phyloP scores from a whole-genome alignment of 306 rosid genomes.

The Urtica urens region DNA sequence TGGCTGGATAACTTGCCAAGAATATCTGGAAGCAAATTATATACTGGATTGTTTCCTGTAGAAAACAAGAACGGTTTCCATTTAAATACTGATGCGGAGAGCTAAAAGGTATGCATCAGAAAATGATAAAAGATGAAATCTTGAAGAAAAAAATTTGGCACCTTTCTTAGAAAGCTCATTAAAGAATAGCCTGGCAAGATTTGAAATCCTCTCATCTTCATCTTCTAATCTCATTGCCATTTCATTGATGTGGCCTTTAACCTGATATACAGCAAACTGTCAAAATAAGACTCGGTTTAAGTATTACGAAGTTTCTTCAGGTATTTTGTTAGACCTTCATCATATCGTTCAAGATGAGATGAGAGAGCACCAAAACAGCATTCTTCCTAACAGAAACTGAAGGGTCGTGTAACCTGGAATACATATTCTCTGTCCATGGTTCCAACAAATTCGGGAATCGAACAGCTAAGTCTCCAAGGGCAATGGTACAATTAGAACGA shows the following conservation, averaged over 20 bases:
- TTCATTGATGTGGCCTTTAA: conserved; percentile 87
- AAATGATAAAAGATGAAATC: neutral
- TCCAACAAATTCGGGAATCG: conserved; percentile 93
- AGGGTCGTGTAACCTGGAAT: conserved; percentile 63
- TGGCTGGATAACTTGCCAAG: conserved; percentile 76
- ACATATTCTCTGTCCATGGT: conserved; percentile 97
- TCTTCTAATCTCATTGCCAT: conserved; percentile 87
- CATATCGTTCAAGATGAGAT: conserved; percentile 95
- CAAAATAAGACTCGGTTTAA: conserved; percentile 20
- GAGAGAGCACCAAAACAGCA: conserved; percentile 95
- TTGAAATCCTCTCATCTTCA: conserved; percentile 79
- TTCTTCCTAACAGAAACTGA: conserved; percentile 83
- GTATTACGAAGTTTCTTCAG: conserved; percentile 9
- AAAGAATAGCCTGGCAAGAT: conserved; percentile 77
- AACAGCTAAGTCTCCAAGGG: conserved; percentile 88
- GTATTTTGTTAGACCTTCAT: conserved; percentile 59
- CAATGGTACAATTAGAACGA: conserved; percentile 89
- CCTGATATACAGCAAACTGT: conserved; percentile 39
- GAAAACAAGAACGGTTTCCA: conserved; percentile 13
- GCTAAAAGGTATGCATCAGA: conserved; percentile 15
- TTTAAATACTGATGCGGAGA: neutral
- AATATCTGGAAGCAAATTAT: conserved; percentile 94
- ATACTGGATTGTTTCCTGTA: conserved; percentile 84
- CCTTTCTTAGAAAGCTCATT: conserved; percentile 93
- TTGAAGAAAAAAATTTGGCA: neutral